Base-by-base conservation (phyloP, 805 yeast genomes). In the Zygoascus bituminiphila region DNA sequence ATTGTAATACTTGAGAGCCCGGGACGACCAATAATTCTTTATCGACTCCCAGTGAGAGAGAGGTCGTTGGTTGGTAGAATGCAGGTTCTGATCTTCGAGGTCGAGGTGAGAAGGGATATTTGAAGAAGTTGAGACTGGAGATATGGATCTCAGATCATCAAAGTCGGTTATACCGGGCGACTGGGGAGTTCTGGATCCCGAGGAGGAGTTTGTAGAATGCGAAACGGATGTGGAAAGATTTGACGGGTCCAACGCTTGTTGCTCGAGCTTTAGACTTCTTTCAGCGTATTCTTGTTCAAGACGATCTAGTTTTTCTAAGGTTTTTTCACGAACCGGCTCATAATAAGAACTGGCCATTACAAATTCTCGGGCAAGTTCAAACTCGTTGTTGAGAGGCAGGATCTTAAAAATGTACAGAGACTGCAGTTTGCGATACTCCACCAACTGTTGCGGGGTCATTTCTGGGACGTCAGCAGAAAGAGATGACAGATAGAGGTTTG, bases 351-450 rank as follows among this genome's bases (percentile, higher is more conserved):
- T 51, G 25, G 25, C 25, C 4, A 43, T 22, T 9, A 49, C 39
- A n/a, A 54, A 26, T 44, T 55, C 54, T 2, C 42, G 38, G n/a
- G 58, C 57, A 36, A 51, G 51, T 7, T 48, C 56, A 25, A 49
- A 54, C 22, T 55, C 56, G 20, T 42, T 42, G 21, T 38, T 10
- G 7, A 39, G 33, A 1, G 58, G 55, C 19, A 55, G 48, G 4
- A 55, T 31, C 26, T 50, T 49, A 29, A 51, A 35, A 21, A 54
- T 47, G 24, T 47, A 54, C 12, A 43, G 23, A 22, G 51, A 41
- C 12, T 52, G 31, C 12, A 53, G 29, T 26, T 36, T 15, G 9
- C 22, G 12, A 36, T 17, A 36, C 39, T 36, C 39, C 12, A 36
- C 39, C 39, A 36, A 19, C 39, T 36, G 39, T 6, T 36, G 39